Evolutionary conservation across 805 yeast genomes (phyloP), one percentile per base, ranked within the genome.

Genomic region (Priceomyces carsonii): DNA sequence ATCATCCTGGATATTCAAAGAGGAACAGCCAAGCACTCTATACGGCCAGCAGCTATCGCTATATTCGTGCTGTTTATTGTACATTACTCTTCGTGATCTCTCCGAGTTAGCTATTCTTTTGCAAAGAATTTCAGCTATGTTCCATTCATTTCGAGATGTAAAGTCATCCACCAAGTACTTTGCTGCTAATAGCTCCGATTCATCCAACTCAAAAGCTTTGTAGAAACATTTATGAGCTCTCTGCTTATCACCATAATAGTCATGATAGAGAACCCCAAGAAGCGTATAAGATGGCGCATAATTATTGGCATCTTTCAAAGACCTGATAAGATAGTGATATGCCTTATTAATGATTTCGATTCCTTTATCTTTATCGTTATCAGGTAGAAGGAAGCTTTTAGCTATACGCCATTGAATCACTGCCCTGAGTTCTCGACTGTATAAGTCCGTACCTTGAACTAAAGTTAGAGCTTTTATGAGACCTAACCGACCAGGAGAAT

Each of bases 151-250:
- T 10, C 69, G 64, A 3, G 65, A 62, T 2, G 95, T 71, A 47
- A 88, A 81, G n/a, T 79, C 80, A 17, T 74, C 71, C 4, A 87
- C 86, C 38, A 93, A 69, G 40, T 77, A 75, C 46, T 73, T 71
- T 0, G 95, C 95, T 1, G 99, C 86, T 1, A 59, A 63, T 6
- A 84, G 61, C 51, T 93, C 95, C 9, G 82, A 76, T 0, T 82
- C 73, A 57, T 89, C 93, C 19, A 91, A 61, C 50, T 91, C 97
- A 54, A 91, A 85, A 0, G 98, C 96, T 50, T 82, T 86, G 55
- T 82, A 79, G 55, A 82, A 91, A 57, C 96, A 89, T 53, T 87
- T 88, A 35, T 80, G 80, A 0, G 97, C 95, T 31, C 93, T 74
- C 0, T 64, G 62, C 18, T 60, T 53, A 50, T 89, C 96, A 7